Conservation (phyloP, 2,329 filamentous ascomycete species). For the Alternaria conjuncta region DNA sequence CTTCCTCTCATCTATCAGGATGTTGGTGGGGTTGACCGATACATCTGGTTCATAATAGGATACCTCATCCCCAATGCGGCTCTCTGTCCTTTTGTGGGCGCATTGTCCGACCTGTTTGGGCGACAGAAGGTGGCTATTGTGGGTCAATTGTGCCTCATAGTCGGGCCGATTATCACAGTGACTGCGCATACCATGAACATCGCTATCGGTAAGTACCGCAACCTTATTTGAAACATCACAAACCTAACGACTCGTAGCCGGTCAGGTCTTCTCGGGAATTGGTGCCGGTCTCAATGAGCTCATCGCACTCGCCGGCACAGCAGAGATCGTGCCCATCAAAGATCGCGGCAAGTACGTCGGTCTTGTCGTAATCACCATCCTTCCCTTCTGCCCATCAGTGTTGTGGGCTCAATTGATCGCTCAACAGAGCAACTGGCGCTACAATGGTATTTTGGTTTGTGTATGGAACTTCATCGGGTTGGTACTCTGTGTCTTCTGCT, state of each 20-base stretch:
- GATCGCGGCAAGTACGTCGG: conserved; percentile 70
- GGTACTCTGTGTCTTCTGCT: conserved; percentile 55
- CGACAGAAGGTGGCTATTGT: conserved; percentile 41
- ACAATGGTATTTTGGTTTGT: conserved; percentile 60
- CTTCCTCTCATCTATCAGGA: conserved; percentile 62
- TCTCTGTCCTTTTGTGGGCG: conserved; percentile 69
- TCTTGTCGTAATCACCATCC: conserved; percentile 65
- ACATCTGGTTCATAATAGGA: conserved; percentile 61
- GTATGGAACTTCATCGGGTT: conserved; percentile 62
- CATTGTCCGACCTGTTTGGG: conserved; percentile 44
- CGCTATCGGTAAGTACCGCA: conserved; percentile 30
- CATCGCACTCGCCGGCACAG: conserved; percentile 70
- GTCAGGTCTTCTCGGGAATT: conserved; percentile 62
- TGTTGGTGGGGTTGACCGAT: conserved; percentile 65
- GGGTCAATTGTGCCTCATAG: conserved; percentile 44
- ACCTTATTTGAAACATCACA: not conserved
- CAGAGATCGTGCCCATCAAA: conserved; percentile 70
- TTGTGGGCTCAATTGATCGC: conserved; percentile 67
- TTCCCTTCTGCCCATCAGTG: conserved; percentile 68
- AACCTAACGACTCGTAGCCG: conserved; percentile 23
- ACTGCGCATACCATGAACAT: conserved; percentile 41
- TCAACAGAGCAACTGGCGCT: conserved; percentile 59
- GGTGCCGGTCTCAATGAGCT: conserved; percentile 73
- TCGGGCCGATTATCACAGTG: conserved; percentile 42
- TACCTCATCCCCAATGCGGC: conserved; percentile 64